Evolutionary conservation across 225 moss, liverwort and hornwort genomes (phyloP), one percentile per base, ranked within the genome.

Genomic region (Rhytidiadelphus loreus): DNA sequence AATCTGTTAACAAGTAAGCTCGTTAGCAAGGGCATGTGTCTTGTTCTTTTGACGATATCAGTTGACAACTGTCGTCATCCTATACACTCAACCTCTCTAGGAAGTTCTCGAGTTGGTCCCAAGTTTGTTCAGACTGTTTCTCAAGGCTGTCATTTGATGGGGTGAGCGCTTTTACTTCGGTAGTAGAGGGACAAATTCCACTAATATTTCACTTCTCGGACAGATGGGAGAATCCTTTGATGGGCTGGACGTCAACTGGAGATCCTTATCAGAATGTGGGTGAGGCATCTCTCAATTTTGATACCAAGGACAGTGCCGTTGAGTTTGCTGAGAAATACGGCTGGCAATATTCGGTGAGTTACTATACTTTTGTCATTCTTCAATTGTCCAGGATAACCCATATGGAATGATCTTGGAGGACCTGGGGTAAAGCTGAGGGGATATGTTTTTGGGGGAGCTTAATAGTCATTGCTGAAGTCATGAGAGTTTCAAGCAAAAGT

Each of bases 191-290:
- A 13, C n/a, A 53, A 75, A 68, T 48, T 78, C 46, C 55, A 41
- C 83, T 55, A 26, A 74, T 82, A 32, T 70, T 41, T 70, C 20
- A 61, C 28, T 75, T 84, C 53, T 91, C 30, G 91, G 76, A 32
- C 83, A 99, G 98, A 91, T 99, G 99, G 99, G 99, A 99, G 88
- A 99, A 99, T 88, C 99, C 99, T 61, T 93, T 99, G 88, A 99
- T 99, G 99, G 99, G 99, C 52, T 99, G 99, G 99, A 99, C 99
- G 29, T 99, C 99, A 61, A 97, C 99, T 32, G 97, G 99, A 87
- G 99, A 99, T 92, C 96, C 99, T 65, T 97, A 96, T 79, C 88
- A 91, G 23, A 91, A 74, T 58, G 96, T 96, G 62, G 99, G 99
- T 75, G 97, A 97, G 87, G 97, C 99, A 66, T 94, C 96, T 33